Conservation (phyloP, 495 filamentous ascomycete genomes). For the Penicillium canariense region DNA sequence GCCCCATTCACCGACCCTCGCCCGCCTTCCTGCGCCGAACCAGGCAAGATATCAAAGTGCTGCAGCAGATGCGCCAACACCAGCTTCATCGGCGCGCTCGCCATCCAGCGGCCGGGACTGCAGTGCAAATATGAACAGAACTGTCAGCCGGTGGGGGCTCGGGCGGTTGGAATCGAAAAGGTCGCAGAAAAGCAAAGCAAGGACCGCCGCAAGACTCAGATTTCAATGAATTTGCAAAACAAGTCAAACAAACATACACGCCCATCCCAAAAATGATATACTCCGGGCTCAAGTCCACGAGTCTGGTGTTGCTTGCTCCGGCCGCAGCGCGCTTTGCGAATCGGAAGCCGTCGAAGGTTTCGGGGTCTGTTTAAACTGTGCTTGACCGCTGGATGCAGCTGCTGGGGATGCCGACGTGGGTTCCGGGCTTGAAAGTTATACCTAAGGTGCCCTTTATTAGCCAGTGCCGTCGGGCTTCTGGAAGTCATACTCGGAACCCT, state of each 20-base stretch:
- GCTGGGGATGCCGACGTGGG: slow-evolving; percentile 27
- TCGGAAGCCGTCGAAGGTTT: slow-evolving; percentile 30
- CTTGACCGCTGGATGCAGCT: slow-evolving; percentile 22
- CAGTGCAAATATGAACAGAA: slow-evolving; percentile 8
- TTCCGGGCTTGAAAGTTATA: slow-evolving; percentile 23
- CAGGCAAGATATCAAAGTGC: slow-evolving; percentile 45
- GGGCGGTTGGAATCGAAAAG: slow-evolving; percentile 18
- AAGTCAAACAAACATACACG: slow-evolving; percentile 25
- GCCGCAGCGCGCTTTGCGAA: slow-evolving; percentile 23
- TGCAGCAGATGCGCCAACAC: slow-evolving; percentile 47
- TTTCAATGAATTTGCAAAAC: background rate
- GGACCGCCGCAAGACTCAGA: background rate
- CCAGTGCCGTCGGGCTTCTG: background rate
- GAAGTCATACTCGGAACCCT: background rate
- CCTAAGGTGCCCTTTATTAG: slow-evolving; percentile 5
- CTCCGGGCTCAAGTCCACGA: slow-evolving; percentile 26
- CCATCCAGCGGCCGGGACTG: slow-evolving; percentile 57
- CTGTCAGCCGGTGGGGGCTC: slow-evolving; percentile 13
- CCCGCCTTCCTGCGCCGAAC: background rate
- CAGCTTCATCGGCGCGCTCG: slow-evolving; percentile 52
- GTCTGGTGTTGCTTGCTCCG: slow-evolving; percentile 13
- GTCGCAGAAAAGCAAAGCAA: background rate
- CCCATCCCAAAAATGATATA: slow-evolving; percentile 32
- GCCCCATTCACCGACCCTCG: slow-evolving; percentile 12
- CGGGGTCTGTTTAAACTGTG: slow-evolving; percentile 17